Conservation (phyloP, 495 filamentous ascomycete species). For the Talaromyces borbonicus region DNA sequence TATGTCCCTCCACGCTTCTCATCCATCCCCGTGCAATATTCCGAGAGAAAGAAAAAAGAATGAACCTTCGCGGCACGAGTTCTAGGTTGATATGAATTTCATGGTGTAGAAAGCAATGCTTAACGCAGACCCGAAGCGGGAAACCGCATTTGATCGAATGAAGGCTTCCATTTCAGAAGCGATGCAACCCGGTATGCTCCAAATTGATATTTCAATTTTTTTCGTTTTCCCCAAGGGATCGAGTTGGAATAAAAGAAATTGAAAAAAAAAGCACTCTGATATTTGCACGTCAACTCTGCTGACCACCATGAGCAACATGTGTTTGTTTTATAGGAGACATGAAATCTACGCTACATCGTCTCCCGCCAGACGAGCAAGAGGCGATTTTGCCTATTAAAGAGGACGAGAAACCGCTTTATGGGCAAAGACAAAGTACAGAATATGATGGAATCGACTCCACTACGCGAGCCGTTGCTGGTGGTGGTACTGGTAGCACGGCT, state of each 20-base stretch:
- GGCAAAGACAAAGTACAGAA: background rate
- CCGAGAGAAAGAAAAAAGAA: background rate
- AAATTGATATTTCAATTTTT: background rate
- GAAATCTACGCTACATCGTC: constrained; percentile 17
- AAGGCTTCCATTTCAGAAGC: constrained; percentile 9
- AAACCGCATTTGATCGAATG: background rate
- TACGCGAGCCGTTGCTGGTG: background rate
- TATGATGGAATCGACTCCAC: background rate
- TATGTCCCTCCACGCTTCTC: no score
- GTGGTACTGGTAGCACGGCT: background rate
- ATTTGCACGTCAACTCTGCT: no score
- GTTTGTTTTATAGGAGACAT: constrained; percentile 16
- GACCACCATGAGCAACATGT: no score
- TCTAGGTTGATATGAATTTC: no score
- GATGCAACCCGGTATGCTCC: constrained; percentile 20
- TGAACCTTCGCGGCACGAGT: no score
- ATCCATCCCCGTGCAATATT: background rate
- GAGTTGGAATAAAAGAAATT: no score
- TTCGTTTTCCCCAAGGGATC: background rate
- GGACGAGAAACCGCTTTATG: constrained; percentile 4
- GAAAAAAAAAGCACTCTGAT: no score
- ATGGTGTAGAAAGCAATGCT: background rate
- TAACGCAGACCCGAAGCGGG: background rate
- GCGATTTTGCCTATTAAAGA: background rate
- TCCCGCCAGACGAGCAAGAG: constrained; percentile 14